These are phyloP conservation scores for Trichoderma sp. DNA, from an alignment of 2,329 filamentous ascomycete species.

Conservation along the genomic window DNA sequence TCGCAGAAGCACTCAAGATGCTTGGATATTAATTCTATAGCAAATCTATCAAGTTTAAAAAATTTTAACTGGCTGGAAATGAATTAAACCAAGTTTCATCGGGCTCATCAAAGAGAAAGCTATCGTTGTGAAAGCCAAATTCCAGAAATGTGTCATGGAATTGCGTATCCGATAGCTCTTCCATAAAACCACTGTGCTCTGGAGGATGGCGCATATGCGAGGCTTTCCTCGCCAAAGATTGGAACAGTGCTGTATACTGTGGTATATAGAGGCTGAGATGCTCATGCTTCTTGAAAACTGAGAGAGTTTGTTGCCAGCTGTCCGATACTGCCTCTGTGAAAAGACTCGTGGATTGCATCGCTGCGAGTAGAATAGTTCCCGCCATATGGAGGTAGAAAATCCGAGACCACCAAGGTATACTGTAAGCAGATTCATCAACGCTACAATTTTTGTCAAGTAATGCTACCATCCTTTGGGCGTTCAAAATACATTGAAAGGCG, in stretches of 20 bases:
- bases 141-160: background rate
- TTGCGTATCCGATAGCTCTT: background rate
- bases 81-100: background rate
- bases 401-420: background rate
- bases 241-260: background rate
- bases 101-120: background rate
- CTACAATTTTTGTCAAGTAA: background rate
- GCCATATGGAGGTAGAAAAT: background rate
- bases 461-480: background rate
- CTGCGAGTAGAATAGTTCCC: background rate
- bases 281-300: background rate
- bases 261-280: background rate
- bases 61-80: background rate
- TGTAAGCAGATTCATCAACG: background rate
- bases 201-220: background rate
- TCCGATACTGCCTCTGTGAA: background rate
- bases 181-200: background rate
- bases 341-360: background rate
- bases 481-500: background rate
- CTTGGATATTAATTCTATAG: background rate
- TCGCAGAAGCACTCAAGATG: background rate
- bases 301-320: background rate
- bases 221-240: background rate
- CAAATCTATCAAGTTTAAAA: too few relatives aligned
- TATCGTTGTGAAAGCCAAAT: background rate